These are phyloP conservation scores for Lasiodiplodia theobromae DNA, from an alignment of 2,329 filamentous ascomycete genomes.

Conservation along the genomic window DNA sequence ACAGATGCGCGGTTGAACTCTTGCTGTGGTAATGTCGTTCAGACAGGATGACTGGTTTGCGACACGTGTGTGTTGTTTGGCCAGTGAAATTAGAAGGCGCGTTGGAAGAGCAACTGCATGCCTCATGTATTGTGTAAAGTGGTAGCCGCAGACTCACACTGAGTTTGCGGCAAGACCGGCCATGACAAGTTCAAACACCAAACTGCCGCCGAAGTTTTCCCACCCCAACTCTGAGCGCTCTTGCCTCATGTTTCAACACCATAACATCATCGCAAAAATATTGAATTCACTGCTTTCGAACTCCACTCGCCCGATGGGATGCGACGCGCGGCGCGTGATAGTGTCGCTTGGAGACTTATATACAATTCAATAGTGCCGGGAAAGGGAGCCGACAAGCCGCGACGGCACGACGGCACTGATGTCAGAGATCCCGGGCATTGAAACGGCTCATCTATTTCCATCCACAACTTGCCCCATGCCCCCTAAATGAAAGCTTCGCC, in stretches of 20 bases:
- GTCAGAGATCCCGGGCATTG: slow-evolving; percentile 1
- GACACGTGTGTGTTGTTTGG: slow-evolving; percentile 17
- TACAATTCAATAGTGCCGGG: slow-evolving; percentile 17
- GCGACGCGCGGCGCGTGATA: neutral
- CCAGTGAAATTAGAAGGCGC: slow-evolving; percentile 1
- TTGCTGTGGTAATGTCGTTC: neutral
- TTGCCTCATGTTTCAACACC: neutral
- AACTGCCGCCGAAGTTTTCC: neutral
- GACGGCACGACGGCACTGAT: slow-evolving; percentile 7
- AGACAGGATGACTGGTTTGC: neutral
- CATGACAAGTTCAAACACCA: neutral
- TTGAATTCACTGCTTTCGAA: neutral
- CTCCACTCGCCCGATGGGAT: slow-evolving; percentile 2
- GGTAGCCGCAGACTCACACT: neutral
- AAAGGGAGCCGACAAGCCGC: slow-evolving; percentile 1
- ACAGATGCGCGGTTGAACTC: neutral
- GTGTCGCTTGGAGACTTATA: neutral
- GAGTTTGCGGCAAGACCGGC: neutral
- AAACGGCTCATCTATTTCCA: slow-evolving; percentile 16
- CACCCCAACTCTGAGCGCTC: neutral
- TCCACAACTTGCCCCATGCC: neutral
- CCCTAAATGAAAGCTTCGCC: slow-evolving; percentile 19
- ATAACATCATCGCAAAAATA: neutral
- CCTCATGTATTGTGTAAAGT: neutral
- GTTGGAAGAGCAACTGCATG: neutral